Evolutionary conservation across 2,329 filamentous ascomycete species (phyloP).

Genomic region (Colletotrichum liriopes): DNA sequence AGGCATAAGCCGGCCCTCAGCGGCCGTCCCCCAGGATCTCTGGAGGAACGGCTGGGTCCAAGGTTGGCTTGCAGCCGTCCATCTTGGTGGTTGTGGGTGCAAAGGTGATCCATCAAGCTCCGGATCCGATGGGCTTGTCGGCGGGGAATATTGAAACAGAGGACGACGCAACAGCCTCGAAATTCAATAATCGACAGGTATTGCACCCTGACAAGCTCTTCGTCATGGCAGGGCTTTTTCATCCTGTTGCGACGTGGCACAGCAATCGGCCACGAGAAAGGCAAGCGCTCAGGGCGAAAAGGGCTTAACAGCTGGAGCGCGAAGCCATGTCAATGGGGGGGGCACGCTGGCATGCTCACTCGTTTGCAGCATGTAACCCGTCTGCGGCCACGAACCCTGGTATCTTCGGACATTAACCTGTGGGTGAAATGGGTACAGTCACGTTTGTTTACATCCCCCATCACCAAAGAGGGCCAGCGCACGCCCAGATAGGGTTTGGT

Average conservation of each 20-base stretch:
- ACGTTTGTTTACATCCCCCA: slow-evolving; percentile 34
- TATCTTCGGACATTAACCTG: slow-evolving; percentile 42
- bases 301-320: slow-evolving; percentile 16
- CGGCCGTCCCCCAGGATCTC: neutral
- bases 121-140: slow-evolving; percentile 19
- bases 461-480: slow-evolving; percentile 10
- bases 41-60: neutral
- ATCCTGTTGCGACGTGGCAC: neutral
- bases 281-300: slow-evolving; percentile 23
- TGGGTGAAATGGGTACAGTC: slow-evolving; percentile 40
- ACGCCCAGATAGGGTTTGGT: slow-evolving; percentile 28
- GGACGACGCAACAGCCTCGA: slow-evolving; percentile 1
- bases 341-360: slow-evolving; percentile 37
- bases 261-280: slow-evolving; percentile 9
- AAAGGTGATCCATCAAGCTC: slow-evolving; percentile 20
- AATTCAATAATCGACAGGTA: slow-evolving; percentile 5
- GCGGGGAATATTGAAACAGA: slow-evolving; percentile 12
- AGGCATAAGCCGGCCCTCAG: slow-evolving; percentile 27
- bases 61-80: neutral
- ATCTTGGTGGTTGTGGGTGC: slow-evolving; percentile 13
- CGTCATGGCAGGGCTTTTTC: slow-evolving; percentile 8
- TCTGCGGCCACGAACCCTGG: slow-evolving; percentile 38
- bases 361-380: slow-evolving; percentile 36
- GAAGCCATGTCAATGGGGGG: slow-evolving; percentile 24
- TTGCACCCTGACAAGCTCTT: slow-evolving; percentile 13